These are phyloP conservation scores for Sugiyamaella japonica DNA, from an alignment of 1,139 yeast genomes.

Conservation along the genomic window DNA sequence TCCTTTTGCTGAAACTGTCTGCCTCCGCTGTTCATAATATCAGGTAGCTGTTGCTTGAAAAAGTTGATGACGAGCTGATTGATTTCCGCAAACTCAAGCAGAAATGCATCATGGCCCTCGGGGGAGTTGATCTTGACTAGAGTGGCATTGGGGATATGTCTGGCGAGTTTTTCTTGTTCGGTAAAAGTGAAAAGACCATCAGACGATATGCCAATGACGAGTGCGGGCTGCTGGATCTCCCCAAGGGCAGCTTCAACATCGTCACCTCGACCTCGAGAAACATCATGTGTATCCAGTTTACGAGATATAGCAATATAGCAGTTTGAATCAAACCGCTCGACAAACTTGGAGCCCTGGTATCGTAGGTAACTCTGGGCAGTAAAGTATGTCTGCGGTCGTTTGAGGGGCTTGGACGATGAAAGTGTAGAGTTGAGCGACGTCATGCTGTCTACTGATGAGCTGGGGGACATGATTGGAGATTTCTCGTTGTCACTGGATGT, in stretches of 20 bases:
- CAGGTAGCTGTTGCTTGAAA: conserved; percentile 56
- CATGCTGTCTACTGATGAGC: conserved; percentile 24
- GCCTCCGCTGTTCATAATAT: conserved; percentile 51
- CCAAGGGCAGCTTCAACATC: conserved; percentile 52
- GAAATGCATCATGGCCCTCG: conserved; percentile 98
- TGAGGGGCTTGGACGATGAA: conserved; percentile 23
- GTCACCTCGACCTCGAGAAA: conserved; percentile 74
- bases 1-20: conserved; percentile 58
- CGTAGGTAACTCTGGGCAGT: conserved; percentile 94
- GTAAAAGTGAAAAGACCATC: conserved; percentile 92
- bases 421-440: conserved; percentile 15
- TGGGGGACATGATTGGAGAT: conserved; percentile 19
- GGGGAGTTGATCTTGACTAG: conserved; percentile 79
- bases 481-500: conserved; percentile 1
- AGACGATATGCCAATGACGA: conserved; percentile 84
- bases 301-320: conserved; percentile 93
- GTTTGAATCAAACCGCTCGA: conserved; percentile 89
- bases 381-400: conserved; percentile 79
- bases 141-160: conserved; percentile 65
- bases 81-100: conserved; percentile 82
- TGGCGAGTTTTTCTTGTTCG: conserved; percentile 84
- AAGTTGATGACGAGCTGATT: conserved; percentile 70
- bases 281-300: conserved; percentile 92
- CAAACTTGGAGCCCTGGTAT: conserved; percentile 90
- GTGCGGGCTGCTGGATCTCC: conserved; percentile 66